These are phyloP conservation scores for Podospora sp. DNA, from an alignment of 495 filamentous ascomycete genomes.

Conservation along the genomic window DNA sequence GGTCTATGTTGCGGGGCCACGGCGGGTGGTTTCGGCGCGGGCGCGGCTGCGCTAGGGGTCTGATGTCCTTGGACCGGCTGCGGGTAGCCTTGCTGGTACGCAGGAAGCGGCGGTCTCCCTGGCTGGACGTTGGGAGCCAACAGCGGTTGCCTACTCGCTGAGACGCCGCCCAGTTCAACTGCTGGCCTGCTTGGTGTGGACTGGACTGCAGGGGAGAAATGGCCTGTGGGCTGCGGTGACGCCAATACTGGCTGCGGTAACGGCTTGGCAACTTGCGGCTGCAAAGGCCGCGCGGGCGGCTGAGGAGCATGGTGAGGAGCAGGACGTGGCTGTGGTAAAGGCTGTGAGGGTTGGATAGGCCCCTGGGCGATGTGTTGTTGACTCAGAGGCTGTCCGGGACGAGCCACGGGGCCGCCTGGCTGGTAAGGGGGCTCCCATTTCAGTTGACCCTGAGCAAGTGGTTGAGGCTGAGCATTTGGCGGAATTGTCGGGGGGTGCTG, in stretches of 20 bases:
- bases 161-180: constrained; percentile 16
- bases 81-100: constrained; percentile 26
- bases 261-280: constrained; percentile 29
- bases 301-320: constrained; percentile 25
- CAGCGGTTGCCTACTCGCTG: constrained; percentile 11
- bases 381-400: constrained; percentile 21
- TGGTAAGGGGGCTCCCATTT: constrained; percentile 58
- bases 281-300: constrained; percentile 30
- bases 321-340: constrained; percentile 18
- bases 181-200: constrained; percentile 25
- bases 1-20: constrained; percentile 23
- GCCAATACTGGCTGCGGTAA: constrained; percentile 37
- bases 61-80: constrained; percentile 21
- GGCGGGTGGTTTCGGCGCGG: constrained; percentile 24
- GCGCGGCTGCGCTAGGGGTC: constrained; percentile 21
- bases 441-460: constrained; percentile 32
- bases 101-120: constrained; percentile 24
- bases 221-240: constrained; percentile 42
- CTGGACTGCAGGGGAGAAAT: constrained; percentile 41
- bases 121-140: constrained; percentile 11
- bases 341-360: constrained; percentile 19
- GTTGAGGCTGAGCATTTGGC: constrained; percentile 11
- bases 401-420: constrained; percentile 31
- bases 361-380: constrained; percentile 32
- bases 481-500: constrained; percentile 18